Evolutionary conservation across 176 grass and related monocot genomes (phyloP).

Genomic region (Oryza rufipogon): DNA sequence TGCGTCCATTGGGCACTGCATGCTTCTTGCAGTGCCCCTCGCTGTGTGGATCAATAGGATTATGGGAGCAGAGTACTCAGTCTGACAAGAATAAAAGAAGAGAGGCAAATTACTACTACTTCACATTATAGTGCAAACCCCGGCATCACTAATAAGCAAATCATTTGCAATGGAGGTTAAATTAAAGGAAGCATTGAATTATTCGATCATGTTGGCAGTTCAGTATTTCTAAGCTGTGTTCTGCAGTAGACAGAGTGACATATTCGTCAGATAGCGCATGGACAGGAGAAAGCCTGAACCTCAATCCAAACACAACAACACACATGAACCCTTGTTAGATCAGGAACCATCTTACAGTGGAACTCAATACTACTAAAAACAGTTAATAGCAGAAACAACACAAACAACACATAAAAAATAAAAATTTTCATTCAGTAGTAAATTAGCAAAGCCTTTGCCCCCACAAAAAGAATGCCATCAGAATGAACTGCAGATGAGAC

Average conservation of each 20-base stretch:
- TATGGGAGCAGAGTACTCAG: slow-evolving; percentile 6
- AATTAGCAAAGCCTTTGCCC: too few species aligned
- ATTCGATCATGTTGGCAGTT: slow-evolving; percentile 3
- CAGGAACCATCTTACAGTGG: neutral
- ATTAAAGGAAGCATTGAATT: neutral
- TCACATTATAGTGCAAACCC: neutral
- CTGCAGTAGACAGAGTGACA: neutral
- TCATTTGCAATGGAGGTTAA: neutral
- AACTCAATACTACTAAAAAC: neutral
- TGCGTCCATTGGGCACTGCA: slow-evolving; percentile 45
- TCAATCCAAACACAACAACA: neutral
- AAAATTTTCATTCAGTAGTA: neutral
- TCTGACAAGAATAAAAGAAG: slow-evolving; percentile 19
- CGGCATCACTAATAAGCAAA: neutral
- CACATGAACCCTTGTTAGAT: neutral
- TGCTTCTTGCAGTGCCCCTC: slow-evolving; percentile 31
- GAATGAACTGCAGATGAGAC: neutral
- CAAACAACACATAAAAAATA: neutral
- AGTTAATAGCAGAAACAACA: neutral
- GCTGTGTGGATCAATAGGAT: neutral
- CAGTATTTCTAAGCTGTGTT: neutral
- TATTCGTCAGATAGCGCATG: neutral
- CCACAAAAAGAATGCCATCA: neutral
- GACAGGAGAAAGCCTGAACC: neutral
- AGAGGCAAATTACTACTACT: neutral